Evolutionary conservation across 164 flowering plant genomes (phyloP).

Genomic region (Vitis labrusca): DNA sequence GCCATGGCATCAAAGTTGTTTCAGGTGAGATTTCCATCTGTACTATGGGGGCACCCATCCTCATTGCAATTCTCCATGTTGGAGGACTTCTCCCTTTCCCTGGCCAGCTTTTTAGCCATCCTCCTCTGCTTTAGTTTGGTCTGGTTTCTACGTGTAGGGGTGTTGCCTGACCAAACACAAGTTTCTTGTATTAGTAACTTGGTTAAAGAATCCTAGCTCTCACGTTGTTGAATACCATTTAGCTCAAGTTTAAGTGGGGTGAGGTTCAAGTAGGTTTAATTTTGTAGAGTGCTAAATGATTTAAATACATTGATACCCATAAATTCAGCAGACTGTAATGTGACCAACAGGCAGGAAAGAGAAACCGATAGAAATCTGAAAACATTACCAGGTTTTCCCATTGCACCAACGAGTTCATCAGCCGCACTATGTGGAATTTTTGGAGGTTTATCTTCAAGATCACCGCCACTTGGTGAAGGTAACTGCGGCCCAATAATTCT

Average conservation of each 20-base stretch:
- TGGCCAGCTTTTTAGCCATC: conserved; percentile 35
- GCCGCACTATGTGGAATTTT: conserved; percentile 34
- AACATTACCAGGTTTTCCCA: conserved; percentile 20
- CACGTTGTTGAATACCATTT: too few relatives aligned
- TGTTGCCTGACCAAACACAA: conserved; percentile 13
- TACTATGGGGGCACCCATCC: neutral
- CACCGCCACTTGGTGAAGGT: conserved; percentile 18
- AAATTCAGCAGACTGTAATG: too few relatives aligned
- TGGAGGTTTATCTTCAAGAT: conserved; percentile 7
- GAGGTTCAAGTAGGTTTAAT: too few relatives aligned
- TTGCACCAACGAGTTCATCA: neutral
- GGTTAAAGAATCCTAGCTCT: too few relatives aligned
- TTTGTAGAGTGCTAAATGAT: too few relatives aligned
- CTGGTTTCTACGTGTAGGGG: conserved; percentile 4
- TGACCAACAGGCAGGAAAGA: too few relatives aligned
- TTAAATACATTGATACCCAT: too few relatives aligned
- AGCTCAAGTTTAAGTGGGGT: too few relatives aligned
- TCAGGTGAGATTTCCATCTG: neutral
- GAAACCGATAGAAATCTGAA: neutral
- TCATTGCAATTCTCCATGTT: neutral
- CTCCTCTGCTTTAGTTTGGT: conserved; percentile 42
- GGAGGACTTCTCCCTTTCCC: conserved; percentile 1
- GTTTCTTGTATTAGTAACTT: too few relatives aligned
- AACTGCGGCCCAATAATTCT: conserved; percentile 51
- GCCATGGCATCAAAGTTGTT: neutral